Conservation (phyloP, 805 yeast genomes). For the Teunomyces barrocoloradensis region DNA sequence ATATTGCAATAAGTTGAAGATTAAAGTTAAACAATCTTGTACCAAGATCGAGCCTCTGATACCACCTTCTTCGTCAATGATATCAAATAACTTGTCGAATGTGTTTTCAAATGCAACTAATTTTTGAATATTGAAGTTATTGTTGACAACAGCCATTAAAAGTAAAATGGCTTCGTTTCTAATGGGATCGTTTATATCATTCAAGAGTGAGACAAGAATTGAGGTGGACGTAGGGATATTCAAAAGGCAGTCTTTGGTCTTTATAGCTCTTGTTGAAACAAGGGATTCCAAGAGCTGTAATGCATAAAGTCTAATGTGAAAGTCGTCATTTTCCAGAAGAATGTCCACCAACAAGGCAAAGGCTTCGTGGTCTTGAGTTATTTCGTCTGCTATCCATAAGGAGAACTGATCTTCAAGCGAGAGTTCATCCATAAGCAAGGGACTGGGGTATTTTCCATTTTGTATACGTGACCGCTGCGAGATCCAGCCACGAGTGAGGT, state of each 20-base stretch:
- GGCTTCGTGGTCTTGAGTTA: constrained; percentile 54
- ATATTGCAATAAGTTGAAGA: constrained; percentile 69
- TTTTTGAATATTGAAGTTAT: constrained; percentile 84
- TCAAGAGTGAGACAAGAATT: constrained; percentile 56
- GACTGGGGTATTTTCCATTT: constrained; percentile 79
- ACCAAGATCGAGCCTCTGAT: constrained; percentile 85
- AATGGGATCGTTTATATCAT: constrained; percentile 66
- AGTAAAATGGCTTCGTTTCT: constrained; percentile 84
- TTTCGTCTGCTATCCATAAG: constrained; percentile 91
- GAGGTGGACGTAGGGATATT: constrained; percentile 79
- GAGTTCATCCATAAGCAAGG: constrained; percentile 54
- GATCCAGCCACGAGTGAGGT: constrained; percentile 66
- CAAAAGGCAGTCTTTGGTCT: constrained; percentile 72
- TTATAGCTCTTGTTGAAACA: constrained; percentile 67
- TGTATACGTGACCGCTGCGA: constrained; percentile 70
- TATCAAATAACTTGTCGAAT: constrained; percentile 76
- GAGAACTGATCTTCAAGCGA: constrained; percentile 75
- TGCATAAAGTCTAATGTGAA: constrained; percentile 76
- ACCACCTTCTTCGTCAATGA: constrained; percentile 85
- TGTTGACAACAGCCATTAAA: constrained; percentile 77
- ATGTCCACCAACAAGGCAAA: constrained; percentile 37
- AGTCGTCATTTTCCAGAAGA: constrained; percentile 54
- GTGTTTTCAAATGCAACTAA: constrained; percentile 93
- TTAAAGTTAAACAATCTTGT: constrained; percentile 79
- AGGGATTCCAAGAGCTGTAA: constrained; percentile 83